Percentiles rank a stretch among this genome's conserved stretches.
These are phyloP conservation scores for Paramecium caudatum DNA, from an alignment of 73 alveolate genomes.

Conservation along the genomic window DNA sequence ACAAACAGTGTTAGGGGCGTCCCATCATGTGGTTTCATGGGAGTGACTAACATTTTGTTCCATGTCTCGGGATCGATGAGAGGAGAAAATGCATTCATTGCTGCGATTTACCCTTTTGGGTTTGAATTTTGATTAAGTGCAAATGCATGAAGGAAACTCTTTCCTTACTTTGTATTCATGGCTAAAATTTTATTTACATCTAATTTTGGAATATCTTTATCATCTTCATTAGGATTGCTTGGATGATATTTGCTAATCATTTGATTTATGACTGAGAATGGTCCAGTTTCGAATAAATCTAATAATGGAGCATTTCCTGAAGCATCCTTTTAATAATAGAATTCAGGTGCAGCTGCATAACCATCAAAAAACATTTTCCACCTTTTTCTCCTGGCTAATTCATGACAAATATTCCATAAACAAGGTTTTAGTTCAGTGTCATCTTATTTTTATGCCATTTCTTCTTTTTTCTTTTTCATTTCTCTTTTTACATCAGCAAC, in stretches of 20 bases:
- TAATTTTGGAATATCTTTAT: not conserved
- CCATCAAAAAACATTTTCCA: slow-evolving; percentile 58
- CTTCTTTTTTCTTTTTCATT: not conserved
- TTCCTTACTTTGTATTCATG: not conserved
- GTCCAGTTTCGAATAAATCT: slow-evolving; percentile 18
- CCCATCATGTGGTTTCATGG: not conserved
- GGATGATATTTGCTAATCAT: not conserved
- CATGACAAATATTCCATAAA: slow-evolving; percentile 50
- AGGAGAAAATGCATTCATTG: not conserved
- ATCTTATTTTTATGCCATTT: not conserved
- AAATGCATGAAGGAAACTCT: slow-evolving; percentile 31
- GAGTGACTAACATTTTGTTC: not conserved
- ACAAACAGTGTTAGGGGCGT: not conserved
- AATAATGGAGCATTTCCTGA: slow-evolving; percentile 1
- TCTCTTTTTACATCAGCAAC: not conserved
- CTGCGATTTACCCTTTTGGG: not conserved
- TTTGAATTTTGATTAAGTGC: not conserved
- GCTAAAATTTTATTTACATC: slow-evolving; percentile 15
- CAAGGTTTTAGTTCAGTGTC: not conserved
- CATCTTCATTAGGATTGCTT: slow-evolving; percentile 7
- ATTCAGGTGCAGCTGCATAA: slow-evolving; percentile 23
- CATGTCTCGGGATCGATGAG: not conserved
- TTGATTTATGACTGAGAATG: not conserved
- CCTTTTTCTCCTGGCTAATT: slow-evolving; percentile 46
- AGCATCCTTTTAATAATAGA: not conserved